Percentiles rank a stretch among this genome's conserved stretches.
Conservation (phyloP, 768 basidiomycete genomes). For the Strobilomyces echinocephalus region DNA sequence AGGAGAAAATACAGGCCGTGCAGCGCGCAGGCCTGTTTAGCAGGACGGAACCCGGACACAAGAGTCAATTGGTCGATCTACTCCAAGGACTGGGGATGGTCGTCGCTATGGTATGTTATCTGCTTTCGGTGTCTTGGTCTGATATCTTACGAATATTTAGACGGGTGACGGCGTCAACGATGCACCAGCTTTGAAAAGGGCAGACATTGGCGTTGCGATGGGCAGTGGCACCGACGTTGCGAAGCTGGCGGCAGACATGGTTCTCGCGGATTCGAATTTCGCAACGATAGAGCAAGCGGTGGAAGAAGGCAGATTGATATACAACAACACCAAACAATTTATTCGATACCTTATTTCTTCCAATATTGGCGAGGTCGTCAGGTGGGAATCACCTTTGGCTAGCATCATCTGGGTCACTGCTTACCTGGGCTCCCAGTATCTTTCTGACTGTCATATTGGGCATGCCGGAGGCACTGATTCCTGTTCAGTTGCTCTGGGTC, state of each 20-base stretch:
- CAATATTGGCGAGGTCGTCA: constrained; percentile 96
- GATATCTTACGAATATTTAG: constrained; percentile 35
- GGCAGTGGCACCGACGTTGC: constrained; percentile 98
- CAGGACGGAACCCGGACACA: constrained; percentile 92
- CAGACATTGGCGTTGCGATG: constrained; percentile 98
- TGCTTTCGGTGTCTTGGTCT: constrained; percentile 6
- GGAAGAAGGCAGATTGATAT: constrained; percentile 95
- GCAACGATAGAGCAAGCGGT: constrained; percentile 95
- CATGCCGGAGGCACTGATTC: constrained; percentile 99
- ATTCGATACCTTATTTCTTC: constrained; percentile 98
- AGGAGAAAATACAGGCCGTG: constrained; percentile 83
- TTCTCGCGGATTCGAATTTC: constrained; percentile 95
- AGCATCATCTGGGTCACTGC: neutral
- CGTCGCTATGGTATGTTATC: constrained; percentile 78
- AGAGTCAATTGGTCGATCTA: constrained; percentile 90
- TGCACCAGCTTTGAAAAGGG: constrained; percentile 93
- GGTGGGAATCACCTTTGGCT: constrained; percentile 27
- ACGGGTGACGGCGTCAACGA: constrained; percentile 98
- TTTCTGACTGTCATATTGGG: constrained; percentile 96
- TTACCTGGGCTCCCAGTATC: constrained; percentile 50
- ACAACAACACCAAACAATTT: constrained; percentile 99
- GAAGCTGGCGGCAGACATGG: constrained; percentile 97
- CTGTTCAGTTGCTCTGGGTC: constrained; percentile 97
- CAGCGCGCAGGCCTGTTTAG: constrained; percentile 86
- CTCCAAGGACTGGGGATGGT: constrained; percentile 88